These are phyloP conservation scores for Pisolithus orientalis DNA, from an alignment of 768 basidiomycete genomes.

Conservation along the genomic window DNA sequence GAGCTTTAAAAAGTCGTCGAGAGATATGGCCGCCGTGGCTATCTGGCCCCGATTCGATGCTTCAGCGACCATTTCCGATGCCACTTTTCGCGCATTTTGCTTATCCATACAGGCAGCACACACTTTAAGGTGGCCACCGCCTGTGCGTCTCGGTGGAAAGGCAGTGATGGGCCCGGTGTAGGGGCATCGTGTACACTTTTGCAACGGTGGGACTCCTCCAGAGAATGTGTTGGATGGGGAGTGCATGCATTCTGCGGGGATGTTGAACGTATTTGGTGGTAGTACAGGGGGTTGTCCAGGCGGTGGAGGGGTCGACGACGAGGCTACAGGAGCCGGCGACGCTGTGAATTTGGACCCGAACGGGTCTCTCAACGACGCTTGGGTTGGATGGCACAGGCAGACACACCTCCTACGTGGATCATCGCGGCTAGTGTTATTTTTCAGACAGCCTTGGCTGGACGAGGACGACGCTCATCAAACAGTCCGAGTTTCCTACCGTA, in stretches of 20 bases:
- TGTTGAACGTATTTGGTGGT: constrained; percentile 16
- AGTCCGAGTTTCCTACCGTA: too few species aligned
- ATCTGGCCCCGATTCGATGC: constrained; percentile 27
- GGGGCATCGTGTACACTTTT: constrained; percentile 28
- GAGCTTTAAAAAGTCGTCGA: constrained; percentile 29
- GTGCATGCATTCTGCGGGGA: constrained; percentile 11
- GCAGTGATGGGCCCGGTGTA: constrained; percentile 23
- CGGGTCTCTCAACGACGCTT: neutral
- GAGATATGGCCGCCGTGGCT: constrained; percentile 29
- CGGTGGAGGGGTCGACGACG: constrained; percentile 12
- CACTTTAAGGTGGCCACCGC: constrained; percentile 27
- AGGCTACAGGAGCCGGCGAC: constrained; percentile 6
- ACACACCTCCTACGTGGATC: neutral
- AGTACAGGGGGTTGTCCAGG: neutral
- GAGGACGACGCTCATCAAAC: neutral
- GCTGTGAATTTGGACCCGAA: neutral
- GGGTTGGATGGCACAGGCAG: neutral
- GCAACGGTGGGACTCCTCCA: constrained; percentile 2
- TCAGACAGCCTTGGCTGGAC: neutral
- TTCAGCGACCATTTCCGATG: constrained; percentile 23
- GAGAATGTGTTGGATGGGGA: constrained; percentile 1
- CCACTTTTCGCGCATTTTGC: constrained; percentile 28
- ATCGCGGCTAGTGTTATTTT: neutral
- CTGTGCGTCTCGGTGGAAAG: constrained; percentile 26
- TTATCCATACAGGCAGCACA: constrained; percentile 29